Evolutionary conservation across 2,329 filamentous ascomycete genomes (phyloP).

Genomic region (Tolypocladium pustulatum): DNA sequence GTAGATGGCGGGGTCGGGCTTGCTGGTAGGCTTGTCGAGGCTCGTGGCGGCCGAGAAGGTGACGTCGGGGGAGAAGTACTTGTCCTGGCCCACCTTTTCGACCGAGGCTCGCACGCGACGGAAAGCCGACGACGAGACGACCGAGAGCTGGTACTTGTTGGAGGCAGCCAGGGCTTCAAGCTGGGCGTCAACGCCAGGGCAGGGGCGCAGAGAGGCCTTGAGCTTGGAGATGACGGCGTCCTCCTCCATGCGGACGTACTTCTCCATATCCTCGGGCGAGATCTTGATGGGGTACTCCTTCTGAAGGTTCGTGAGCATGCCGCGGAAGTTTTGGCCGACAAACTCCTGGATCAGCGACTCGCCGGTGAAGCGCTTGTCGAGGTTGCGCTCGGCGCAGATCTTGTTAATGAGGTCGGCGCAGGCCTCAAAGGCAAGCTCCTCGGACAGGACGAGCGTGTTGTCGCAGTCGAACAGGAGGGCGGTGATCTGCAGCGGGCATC

Average conservation of each 20-base stretch:
- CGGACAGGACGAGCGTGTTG: constrained; percentile 90
- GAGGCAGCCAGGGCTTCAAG: constrained; percentile 52
- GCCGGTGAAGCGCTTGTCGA: constrained; percentile 63
- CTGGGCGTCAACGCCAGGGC: constrained; percentile 56
- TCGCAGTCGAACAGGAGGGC: constrained; percentile 69
- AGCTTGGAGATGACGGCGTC: constrained; percentile 77
- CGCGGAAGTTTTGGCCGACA: constrained; percentile 89
- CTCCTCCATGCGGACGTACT: constrained; percentile 68
- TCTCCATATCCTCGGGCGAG: constrained; percentile 55
- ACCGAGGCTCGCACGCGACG: constrained; percentile 69
- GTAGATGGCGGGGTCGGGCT: constrained; percentile 88
- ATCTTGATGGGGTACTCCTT: constrained; percentile 66
- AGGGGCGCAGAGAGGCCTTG: constrained; percentile 54
- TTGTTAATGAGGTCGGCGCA: constrained; percentile 84
- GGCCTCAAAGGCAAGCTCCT: constrained; percentile 83
- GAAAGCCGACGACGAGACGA: constrained; percentile 73
- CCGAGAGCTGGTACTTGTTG: constrained; percentile 61
- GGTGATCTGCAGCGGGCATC: constrained; percentile 37
- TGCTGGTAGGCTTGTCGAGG: constrained; percentile 69
- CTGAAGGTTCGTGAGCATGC: constrained; percentile 73
- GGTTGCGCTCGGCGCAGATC: constrained; percentile 58
- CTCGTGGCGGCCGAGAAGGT: constrained; percentile 78
- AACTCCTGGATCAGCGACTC: constrained; percentile 74
- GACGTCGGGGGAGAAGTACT: constrained; percentile 65
- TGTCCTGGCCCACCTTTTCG: constrained; percentile 67